A percentile compares a stretch with the other conserved stretches of the same genome.
These are phyloP conservation scores for Aspergillus fumigatiaffinis DNA, from an alignment of 2,329 filamentous ascomycete species.

Conservation along the genomic window DNA sequence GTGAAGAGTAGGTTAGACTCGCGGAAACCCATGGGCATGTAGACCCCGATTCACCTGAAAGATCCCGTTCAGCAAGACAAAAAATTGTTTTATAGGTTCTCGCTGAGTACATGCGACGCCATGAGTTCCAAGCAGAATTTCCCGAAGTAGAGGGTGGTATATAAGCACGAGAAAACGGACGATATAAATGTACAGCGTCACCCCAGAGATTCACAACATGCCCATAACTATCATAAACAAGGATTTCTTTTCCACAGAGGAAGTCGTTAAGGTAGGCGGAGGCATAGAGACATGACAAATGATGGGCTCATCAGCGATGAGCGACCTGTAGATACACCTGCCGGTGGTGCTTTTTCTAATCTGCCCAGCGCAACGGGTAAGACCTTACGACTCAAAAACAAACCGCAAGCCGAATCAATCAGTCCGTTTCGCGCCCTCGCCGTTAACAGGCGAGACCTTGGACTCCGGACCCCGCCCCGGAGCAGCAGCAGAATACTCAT, in stretches of 20 bases:
- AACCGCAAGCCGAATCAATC: slow-evolving; percentile 21
- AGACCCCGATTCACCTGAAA: neutral
- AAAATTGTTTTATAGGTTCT: neutral
- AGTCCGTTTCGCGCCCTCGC: slow-evolving; percentile 25
- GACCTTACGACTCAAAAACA: neutral
- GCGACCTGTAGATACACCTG: neutral
- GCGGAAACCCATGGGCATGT: neutral
- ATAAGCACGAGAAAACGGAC: neutral
- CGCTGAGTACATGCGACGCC: neutral
- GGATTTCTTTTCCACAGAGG: neutral
- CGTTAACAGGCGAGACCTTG: slow-evolving; percentile 17
- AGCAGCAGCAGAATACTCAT: slow-evolving; percentile 16
- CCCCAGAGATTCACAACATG: neutral
- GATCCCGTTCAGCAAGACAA: neutral
- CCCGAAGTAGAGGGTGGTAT: neutral
- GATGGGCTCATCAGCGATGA: neutral
- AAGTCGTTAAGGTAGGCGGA: neutral
- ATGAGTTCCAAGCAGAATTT: neutral
- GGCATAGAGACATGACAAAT: neutral
- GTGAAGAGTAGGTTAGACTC: neutral
- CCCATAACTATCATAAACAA: neutral
- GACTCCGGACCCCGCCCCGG: slow-evolving; percentile 14
- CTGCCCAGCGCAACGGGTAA: neutral
- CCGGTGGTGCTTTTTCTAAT: neutral
- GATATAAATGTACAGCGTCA: neutral